These are phyloP conservation scores for Paramecium biaurelia DNA, from an alignment of 73 alveolate species.

Conservation along the genomic window DNA sequence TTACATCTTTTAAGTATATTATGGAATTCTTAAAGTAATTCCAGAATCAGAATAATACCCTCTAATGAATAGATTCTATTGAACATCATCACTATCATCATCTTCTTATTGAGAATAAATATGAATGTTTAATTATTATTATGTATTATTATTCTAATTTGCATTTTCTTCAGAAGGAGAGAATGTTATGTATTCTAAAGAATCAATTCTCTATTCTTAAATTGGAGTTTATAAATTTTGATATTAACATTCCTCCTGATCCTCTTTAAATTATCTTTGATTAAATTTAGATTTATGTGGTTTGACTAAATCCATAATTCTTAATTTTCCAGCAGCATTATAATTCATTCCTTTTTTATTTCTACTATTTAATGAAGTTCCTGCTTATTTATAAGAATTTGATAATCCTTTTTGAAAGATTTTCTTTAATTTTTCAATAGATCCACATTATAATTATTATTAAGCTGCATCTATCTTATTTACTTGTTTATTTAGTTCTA, in stretches of 20 bases:
- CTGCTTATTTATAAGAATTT: constrained; percentile 22
- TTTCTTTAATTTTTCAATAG: constrained; percentile 3
- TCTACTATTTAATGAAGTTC: not conserved
- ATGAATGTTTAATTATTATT: not conserved
- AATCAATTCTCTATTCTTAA: not conserved
- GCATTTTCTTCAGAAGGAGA: constrained; percentile 9
- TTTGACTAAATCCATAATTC: not conserved
- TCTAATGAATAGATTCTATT: not conserved
- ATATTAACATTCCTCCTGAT: not conserved
- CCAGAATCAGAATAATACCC: constrained; percentile 37
- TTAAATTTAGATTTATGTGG: not conserved
- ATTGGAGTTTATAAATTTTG: not conserved
- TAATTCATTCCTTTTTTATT: not conserved
- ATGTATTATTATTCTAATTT: not conserved
- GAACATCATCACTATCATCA: not conserved
- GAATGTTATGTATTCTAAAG: not conserved
- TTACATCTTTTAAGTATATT: not conserved
- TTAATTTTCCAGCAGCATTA: not conserved
- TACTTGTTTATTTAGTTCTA: not conserved
- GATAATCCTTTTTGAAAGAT: constrained; percentile 33
- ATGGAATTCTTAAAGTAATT: not conserved
- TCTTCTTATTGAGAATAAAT: not conserved
- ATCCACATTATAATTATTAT: not conserved
- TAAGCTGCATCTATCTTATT: constrained; percentile 3
- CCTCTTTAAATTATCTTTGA: not conserved